Evolutionary conservation across 1,284 basidiomycete species (phyloP).

Genomic region (Cutaneotrichosporon spelunceum): DNA sequence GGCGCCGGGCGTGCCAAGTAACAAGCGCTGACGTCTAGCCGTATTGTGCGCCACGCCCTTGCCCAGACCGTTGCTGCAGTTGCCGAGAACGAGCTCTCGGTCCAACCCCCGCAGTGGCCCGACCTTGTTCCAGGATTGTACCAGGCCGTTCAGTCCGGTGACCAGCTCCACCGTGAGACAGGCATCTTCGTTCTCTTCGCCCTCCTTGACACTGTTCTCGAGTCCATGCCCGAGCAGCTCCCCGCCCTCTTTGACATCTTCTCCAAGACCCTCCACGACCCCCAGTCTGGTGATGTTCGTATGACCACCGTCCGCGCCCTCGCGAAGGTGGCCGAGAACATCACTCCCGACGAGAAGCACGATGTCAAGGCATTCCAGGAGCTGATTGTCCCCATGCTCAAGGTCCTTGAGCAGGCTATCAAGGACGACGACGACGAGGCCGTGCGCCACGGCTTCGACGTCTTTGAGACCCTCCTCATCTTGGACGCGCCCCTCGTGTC

Average conservation of each 20-base stretch:
- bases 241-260: conserved; percentile 81
- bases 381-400: conserved; percentile 84
- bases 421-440: conserved; percentile 75
- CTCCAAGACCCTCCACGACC: conserved; percentile 71
- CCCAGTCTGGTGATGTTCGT: conserved; percentile 84
- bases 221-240: conserved; percentile 76
- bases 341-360: conserved; percentile 80
- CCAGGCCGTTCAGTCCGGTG: conserved; percentile 67
- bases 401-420: conserved; percentile 84
- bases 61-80: conserved; percentile 92
- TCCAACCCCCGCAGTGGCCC: conserved; percentile 69
- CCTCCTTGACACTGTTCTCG: conserved; percentile 86
- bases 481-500: conserved; percentile 89
- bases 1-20: background rate
- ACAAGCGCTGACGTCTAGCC: conserved; percentile 54
- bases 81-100: conserved; percentile 81
- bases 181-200: conserved; percentile 89
- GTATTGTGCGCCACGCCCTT: conserved; percentile 81
- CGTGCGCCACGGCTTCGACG: conserved; percentile 88
- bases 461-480: conserved; percentile 92
- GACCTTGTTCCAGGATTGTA: conserved; percentile 85
- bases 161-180: conserved; percentile 79
- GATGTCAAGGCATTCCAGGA: conserved; percentile 88
- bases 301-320: conserved; percentile 87
- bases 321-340: conserved; percentile 89